Evolutionary conservation across 2,329 filamentous ascomycete genomes (phyloP).

Genomic region (Xylariaceae sp.): DNA sequence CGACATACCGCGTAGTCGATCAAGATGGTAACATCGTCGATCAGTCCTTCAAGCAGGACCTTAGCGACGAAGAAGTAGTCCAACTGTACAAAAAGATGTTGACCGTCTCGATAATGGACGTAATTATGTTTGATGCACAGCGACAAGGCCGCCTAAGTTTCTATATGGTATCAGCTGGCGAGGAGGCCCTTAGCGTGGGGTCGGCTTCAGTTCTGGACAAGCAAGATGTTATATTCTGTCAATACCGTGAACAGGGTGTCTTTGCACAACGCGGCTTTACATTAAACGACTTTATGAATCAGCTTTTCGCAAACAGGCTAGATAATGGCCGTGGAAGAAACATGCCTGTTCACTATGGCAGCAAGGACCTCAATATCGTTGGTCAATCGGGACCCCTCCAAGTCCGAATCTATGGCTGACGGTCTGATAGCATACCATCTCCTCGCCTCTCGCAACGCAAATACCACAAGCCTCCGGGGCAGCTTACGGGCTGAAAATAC

Average conservation of each 20-base stretch:
- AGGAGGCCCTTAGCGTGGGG: slow-evolving; percentile 92
- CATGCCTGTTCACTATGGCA: slow-evolving; percentile 98
- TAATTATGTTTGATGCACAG: slow-evolving; percentile 98
- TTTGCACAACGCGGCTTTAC: slow-evolving; percentile 89
- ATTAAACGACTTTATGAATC: slow-evolving; percentile 90
- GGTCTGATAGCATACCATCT: slow-evolving; percentile 74
- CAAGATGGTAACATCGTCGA: slow-evolving; percentile 87
- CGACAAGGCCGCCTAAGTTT: slow-evolving; percentile 92
- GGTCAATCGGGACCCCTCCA: slow-evolving; percentile 38
- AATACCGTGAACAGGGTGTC: slow-evolving; percentile 93
- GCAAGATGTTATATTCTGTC: slow-evolving; percentile 90
- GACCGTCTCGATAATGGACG: slow-evolving; percentile 82
- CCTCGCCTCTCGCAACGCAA: slow-evolving; percentile 85
- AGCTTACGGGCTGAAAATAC: slow-evolving; percentile 85
- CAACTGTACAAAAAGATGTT: slow-evolving; percentile 71
- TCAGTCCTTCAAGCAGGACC: slow-evolving; percentile 69
- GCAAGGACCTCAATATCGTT: slow-evolving; percentile 81
- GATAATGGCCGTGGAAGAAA: slow-evolving; percentile 85
- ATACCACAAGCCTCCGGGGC: slow-evolving; percentile 87
- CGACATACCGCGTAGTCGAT: slow-evolving; percentile 91
- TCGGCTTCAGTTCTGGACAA: slow-evolving; percentile 82
- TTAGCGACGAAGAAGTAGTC: slow-evolving; percentile 66
- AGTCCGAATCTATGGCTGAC: slow-evolving; percentile 19
- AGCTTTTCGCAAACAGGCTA: slow-evolving; percentile 85
- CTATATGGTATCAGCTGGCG: slow-evolving; percentile 95